These are phyloP conservation scores for Claviceps sorghi DNA, from an alignment of 2,329 filamentous ascomycete genomes.

Conservation along the genomic window DNA sequence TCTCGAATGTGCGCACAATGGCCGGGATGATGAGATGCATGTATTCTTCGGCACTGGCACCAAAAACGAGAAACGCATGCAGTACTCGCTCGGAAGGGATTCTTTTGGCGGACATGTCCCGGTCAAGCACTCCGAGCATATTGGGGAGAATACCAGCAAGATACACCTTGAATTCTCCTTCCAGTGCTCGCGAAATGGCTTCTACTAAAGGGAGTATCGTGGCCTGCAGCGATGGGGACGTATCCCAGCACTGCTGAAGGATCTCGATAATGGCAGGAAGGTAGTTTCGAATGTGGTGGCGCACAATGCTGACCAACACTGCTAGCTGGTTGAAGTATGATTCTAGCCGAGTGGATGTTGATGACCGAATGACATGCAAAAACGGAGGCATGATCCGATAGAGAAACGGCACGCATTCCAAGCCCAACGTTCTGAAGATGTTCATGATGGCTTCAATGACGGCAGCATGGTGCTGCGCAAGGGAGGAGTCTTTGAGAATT, in stretches of 20 bases:
- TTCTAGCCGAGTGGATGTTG: constrained; percentile 64
- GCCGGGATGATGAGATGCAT: constrained; percentile 98
- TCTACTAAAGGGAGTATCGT: constrained; percentile 90
- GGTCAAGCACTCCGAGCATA: constrained; percentile 88
- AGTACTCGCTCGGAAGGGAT: constrained; percentile 77
- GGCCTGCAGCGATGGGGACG: constrained; percentile 63
- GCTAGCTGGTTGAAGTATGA: constrained; percentile 97
- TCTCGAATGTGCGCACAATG: constrained; percentile 89
- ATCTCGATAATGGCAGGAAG: constrained; percentile 75
- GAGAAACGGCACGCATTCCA: constrained; percentile 93
- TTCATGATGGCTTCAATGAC: constrained; percentile 98
- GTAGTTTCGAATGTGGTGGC: constrained; percentile 89
- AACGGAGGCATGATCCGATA: constrained; percentile 92
- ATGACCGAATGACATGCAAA: constrained; percentile 71
- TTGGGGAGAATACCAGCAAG: constrained; percentile 75
- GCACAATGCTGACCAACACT: constrained; percentile 83
- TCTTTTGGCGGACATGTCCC: constrained; percentile 62
- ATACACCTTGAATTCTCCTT: constrained; percentile 97
- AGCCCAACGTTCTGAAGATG: constrained; percentile 88
- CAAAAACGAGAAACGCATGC: constrained; percentile 91
- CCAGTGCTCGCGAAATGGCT: constrained; percentile 80
- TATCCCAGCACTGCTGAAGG: constrained; percentile 81
- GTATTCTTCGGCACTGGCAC: constrained; percentile 90
- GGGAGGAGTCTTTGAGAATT: constrained; percentile 78
- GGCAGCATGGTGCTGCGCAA: constrained; percentile 79